These are phyloP conservation scores for Kazachstania kunashirensis DNA, from an alignment of 805 yeast species.

Conservation along the genomic window DNA sequence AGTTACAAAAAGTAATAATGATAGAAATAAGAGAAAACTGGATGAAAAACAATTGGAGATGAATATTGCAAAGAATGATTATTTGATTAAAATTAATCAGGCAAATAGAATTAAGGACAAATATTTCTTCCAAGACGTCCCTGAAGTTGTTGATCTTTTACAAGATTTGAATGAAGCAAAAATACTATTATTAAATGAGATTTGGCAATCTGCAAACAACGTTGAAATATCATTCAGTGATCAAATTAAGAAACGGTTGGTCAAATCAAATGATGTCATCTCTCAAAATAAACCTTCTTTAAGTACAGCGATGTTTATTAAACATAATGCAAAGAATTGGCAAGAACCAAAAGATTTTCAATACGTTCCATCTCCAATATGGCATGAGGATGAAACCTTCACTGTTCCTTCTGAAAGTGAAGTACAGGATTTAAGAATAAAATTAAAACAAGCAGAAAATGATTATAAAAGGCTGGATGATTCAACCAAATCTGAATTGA, in stretches of 20 bases:
- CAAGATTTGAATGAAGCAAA: constrained; percentile 80
- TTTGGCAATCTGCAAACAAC: constrained; percentile 51
- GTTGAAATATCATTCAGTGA: constrained; percentile 51
- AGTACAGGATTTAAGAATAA: constrained; percentile 44
- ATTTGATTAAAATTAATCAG: constrained; percentile 67
- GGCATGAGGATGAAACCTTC: constrained; percentile 92
- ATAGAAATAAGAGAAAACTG: constrained; percentile 39
- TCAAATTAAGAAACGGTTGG: constrained; percentile 35
- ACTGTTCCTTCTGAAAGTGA: constrained; percentile 50
- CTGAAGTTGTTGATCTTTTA: constrained; percentile 74
- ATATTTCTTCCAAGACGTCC: constrained; percentile 84
- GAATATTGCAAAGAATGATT: constrained; percentile 81
- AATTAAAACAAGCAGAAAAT: constrained; percentile 36
- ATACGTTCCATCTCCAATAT: constrained; percentile 80
- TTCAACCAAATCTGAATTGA: constrained; percentile 24
- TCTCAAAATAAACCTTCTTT: constrained; percentile 60
- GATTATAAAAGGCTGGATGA: constrained; percentile 24
- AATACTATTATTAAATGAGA: constrained; percentile 57
- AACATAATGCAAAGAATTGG: constrained; percentile 75
- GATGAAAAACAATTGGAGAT: constrained; percentile 63
- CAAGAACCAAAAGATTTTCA: constrained; percentile 76
- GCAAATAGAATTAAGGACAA: constrained; percentile 91
- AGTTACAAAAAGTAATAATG: constrained; percentile 50
- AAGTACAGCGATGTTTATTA: constrained; percentile 84
- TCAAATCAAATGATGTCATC: constrained; percentile 44